These are phyloP conservation scores for Talaromyces atroroseus DNA, from an alignment of 2,329 filamentous ascomycete species.

Conservation along the genomic window DNA sequence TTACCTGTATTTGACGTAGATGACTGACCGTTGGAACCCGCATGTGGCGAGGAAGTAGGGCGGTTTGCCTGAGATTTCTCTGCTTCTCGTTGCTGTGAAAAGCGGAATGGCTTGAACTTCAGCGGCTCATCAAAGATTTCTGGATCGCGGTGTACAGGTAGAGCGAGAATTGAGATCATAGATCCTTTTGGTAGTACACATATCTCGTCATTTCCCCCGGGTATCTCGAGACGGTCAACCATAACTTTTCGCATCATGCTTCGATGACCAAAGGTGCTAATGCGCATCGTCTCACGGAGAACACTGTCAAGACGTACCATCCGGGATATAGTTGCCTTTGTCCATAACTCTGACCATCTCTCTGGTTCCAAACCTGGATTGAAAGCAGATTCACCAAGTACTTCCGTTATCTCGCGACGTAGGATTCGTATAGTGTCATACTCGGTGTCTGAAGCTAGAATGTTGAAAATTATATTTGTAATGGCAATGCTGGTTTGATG, in stretches of 20 bases:
- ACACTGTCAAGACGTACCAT: slow-evolving; percentile 39
- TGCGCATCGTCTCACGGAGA: slow-evolving; percentile 40
- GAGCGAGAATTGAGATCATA: slow-evolving; percentile 17
- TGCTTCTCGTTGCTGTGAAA: slow-evolving; percentile 23
- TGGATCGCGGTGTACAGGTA: slow-evolving; percentile 22
- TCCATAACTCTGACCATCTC: slow-evolving; percentile 29
- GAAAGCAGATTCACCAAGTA: background rate
- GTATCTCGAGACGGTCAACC: slow-evolving; percentile 17
- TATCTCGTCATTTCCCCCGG: slow-evolving; percentile 1
- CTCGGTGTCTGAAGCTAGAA: slow-evolving; percentile 33
- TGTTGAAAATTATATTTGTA: slow-evolving; percentile 38
- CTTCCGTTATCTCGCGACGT: slow-evolving; percentile 31
- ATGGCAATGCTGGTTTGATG: slow-evolving; percentile 38
- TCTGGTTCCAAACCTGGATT: too few species aligned
- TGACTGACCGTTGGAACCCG: too few species aligned
- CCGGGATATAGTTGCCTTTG: slow-evolving; percentile 32
- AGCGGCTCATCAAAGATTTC: slow-evolving; percentile 29
- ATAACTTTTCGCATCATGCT: slow-evolving; percentile 25
- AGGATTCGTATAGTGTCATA: slow-evolving; percentile 34
- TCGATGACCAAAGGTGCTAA: slow-evolving; percentile 26
- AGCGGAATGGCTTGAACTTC: slow-evolving; percentile 41
- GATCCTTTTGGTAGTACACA: slow-evolving; percentile 16
- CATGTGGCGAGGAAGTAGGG: too few species aligned
- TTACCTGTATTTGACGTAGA: slow-evolving; percentile 25
- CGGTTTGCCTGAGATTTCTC: slow-evolving; percentile 6